phyloP scores from a whole-genome alignment of 2,329 filamentous ascomycete species.

The Bisporella sp. region DNA sequence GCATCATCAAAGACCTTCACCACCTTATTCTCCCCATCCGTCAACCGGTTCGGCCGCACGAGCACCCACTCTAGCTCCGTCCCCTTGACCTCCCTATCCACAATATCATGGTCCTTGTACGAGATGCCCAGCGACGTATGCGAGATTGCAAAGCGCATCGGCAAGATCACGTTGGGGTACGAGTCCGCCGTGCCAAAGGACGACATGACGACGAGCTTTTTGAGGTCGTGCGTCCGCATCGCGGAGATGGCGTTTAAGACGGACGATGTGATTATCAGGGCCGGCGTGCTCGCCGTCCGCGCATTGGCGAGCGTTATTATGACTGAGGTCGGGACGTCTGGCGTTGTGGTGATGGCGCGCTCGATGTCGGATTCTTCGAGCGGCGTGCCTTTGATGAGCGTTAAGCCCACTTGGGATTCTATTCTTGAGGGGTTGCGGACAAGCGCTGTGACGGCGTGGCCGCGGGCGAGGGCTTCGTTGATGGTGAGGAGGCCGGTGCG shows the following conservation, averaged over 20 bases:
- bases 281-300: slow-evolving; percentile 9
- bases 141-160: slow-evolving; percentile 37
- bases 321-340: slow-evolving; percentile 41
- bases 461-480: slow-evolving; percentile 25
- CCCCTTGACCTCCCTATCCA: slow-evolving; percentile 12
- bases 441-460: slow-evolving; percentile 38
- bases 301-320: slow-evolving; percentile 31
- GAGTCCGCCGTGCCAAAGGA: slow-evolving; percentile 42
- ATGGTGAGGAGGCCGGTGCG: slow-evolving; percentile 39
- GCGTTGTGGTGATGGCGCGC: slow-evolving; percentile 36
- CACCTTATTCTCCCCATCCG: slow-evolving; percentile 4
- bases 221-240: slow-evolving; percentile 29
- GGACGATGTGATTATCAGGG: slow-evolving; percentile 38
- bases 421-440: slow-evolving; percentile 33
- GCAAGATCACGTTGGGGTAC: slow-evolving; percentile 33
- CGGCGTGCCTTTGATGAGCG: slow-evolving; percentile 33
- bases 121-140: slow-evolving; percentile 39
- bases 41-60: slow-evolving; percentile 11
- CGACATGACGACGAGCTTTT: slow-evolving; percentile 42
- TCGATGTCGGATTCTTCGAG: slow-evolving; percentile 31
- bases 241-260: slow-evolving; percentile 31
- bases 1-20: slow-evolving; percentile 11
- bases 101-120: slow-evolving; percentile 39
- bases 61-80: slow-evolving; percentile 13
- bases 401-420: slow-evolving; percentile 28